Conservation (phyloP, 2,329 filamentous ascomycete species). For the Ceratocystis alfenasii region DNA sequence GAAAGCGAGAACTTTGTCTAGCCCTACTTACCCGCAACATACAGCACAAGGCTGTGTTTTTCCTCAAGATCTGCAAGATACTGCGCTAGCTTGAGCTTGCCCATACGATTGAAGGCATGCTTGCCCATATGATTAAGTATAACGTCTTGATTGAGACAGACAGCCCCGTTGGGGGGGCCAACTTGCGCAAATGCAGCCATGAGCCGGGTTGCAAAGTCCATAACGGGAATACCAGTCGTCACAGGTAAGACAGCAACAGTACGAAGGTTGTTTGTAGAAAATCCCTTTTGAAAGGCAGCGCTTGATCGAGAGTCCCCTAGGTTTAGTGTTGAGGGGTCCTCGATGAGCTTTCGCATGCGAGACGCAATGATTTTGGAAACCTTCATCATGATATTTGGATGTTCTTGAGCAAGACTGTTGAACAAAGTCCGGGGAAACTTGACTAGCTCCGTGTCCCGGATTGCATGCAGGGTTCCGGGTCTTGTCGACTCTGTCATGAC, state of each 20-base stretch:
- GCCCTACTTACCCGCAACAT: slow-evolving; percentile 59
- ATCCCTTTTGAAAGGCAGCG: slow-evolving; percentile 42
- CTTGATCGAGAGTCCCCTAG: slow-evolving; percentile 43
- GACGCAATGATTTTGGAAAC: slow-evolving; percentile 98
- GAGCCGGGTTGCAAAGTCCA: slow-evolving; percentile 84
- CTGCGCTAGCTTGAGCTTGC: slow-evolving; percentile 87
- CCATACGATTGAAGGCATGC: slow-evolving; percentile 95
- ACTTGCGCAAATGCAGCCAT: slow-evolving; percentile 83
- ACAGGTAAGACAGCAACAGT: slow-evolving; percentile 89
- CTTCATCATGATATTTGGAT: slow-evolving; percentile 96
- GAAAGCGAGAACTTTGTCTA: background rate
- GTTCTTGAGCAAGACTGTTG: slow-evolving; percentile 93
- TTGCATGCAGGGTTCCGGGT: slow-evolving; percentile 87
- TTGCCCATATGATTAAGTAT: slow-evolving; percentile 91
- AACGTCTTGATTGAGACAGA: slow-evolving; percentile 81
- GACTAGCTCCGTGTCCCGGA: slow-evolving; percentile 88
- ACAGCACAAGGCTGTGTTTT: slow-evolving; percentile 89
- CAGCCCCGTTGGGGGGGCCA: slow-evolving; percentile 78
- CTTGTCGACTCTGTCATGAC: slow-evolving; percentile 88
- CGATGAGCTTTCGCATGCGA: slow-evolving; percentile 78
- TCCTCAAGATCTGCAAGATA: slow-evolving; percentile 95
- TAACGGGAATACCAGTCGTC: slow-evolving; percentile 79
- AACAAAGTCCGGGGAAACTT: slow-evolving; percentile 94
- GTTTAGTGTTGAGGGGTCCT: slow-evolving; percentile 60
- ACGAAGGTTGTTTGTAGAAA: slow-evolving; percentile 80